A percentile compares a stretch with the other conserved stretches of the same genome.
Evolutionary conservation across 75 land plant species (phyloP).

Genomic region (Selaginella tamariscina): DNA sequence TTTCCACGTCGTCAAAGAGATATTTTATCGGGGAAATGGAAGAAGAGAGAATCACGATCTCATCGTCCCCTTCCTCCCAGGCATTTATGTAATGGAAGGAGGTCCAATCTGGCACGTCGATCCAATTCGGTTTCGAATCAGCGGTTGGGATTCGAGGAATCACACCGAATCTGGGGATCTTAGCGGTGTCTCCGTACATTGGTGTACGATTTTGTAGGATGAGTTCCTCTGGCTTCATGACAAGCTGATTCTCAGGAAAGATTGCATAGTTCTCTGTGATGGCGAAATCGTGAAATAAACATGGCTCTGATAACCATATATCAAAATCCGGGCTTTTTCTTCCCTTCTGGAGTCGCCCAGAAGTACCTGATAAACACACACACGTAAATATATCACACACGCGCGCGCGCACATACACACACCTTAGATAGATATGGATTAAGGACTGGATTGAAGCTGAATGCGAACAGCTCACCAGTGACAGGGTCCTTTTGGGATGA

Average conservation of each 20-base stretch:
- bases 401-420: no score
- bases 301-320: slow-evolving; percentile 25
- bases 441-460: slow-evolving; percentile 24
- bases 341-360: slow-evolving; percentile 25
- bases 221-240: slow-evolving; percentile 14
- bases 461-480: slow-evolving; percentile 38
- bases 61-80: not conserved
- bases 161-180: not conserved
- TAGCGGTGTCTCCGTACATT: not conserved
- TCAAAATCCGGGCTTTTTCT: slow-evolving; percentile 38
- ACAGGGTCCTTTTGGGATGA: not conserved
- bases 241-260: slow-evolving; percentile 41
- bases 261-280: slow-evolving; percentile 38
- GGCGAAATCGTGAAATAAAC: slow-evolving; percentile 56
- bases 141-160: not conserved
- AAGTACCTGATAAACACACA: no score
- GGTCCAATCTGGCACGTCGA: not conserved
- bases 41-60: not conserved
- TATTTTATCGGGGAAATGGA: not conserved
- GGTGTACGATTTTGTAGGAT: not conserved
- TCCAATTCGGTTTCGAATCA: not conserved
- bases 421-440: slow-evolving; percentile 40
- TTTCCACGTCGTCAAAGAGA: not conserved
- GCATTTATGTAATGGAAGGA: not conserved
- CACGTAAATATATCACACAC: no score